Evolutionary conservation across 164 flowering plant species (phyloP).

Genomic region (Houttuynia cordata): DNA sequence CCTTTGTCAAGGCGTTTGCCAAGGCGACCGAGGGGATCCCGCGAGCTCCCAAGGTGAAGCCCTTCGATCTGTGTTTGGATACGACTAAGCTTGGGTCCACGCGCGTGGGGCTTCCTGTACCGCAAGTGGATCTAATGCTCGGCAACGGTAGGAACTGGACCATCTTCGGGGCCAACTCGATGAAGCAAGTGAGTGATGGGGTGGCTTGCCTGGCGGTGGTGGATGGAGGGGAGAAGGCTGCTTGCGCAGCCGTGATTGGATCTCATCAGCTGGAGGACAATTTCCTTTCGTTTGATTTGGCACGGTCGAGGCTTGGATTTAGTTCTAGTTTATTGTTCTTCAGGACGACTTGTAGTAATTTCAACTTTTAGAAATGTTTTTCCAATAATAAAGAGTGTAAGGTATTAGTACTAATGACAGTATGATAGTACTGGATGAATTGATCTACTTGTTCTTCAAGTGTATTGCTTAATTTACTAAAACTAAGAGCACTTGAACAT

Average conservation of each 20-base stretch:
- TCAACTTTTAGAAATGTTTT: constrained; percentile 13
- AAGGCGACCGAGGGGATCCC: constrained; percentile 23
- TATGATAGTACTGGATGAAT: no score
- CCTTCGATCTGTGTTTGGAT: constrained; percentile 24
- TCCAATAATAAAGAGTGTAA: no score
- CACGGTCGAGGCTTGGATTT: constrained; percentile 14
- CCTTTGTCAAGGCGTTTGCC: constrained; percentile 14
- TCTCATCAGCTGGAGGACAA: constrained; percentile 25
- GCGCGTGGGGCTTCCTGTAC: constrained; percentile 16
- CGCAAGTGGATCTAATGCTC: constrained; percentile 7
- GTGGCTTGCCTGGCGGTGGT: constrained; percentile 25
- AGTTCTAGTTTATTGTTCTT: constrained; percentile 16
- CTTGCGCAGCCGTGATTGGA: constrained; percentile 19
- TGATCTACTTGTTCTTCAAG: no score
- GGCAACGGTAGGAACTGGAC: constrained; percentile 20
- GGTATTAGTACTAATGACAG: no score
- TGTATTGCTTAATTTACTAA: no score
- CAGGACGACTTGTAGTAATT: constrained; percentile 19
- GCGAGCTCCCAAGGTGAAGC: constrained; percentile 19
- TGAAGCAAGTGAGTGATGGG: constrained; percentile 15
- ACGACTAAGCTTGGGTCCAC: constrained; percentile 14
- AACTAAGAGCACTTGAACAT: no score
- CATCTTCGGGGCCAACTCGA: constrained; percentile 23
- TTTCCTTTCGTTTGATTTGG: constrained; percentile 24
- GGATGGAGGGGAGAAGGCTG: constrained; percentile 23